Conservation (phyloP, 164 flowering plant species). For the Piper betle region DNA sequence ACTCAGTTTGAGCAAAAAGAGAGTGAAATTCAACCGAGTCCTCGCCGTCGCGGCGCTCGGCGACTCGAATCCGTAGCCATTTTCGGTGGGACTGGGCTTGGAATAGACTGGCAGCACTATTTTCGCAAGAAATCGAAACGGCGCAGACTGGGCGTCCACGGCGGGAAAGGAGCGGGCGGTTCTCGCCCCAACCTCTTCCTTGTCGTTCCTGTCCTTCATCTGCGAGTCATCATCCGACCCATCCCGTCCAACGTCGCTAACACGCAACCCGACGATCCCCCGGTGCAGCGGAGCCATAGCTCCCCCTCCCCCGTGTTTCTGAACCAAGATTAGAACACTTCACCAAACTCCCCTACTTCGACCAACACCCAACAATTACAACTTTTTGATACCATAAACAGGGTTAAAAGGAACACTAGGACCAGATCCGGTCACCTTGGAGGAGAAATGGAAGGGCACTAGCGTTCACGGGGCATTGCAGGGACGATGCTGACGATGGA, state of each 20-base stretch:
- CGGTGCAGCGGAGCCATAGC: constrained; percentile 76
- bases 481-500: not conserved
- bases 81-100: constrained; percentile 30
- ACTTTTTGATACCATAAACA: not conserved
- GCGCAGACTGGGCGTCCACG: constrained; percentile 18
- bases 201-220: constrained; percentile 49
- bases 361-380: not conserved
- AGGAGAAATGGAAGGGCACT: not conserved
- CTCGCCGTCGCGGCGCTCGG: constrained; percentile 30
- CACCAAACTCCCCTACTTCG: no score
- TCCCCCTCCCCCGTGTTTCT: no score
- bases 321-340: no score
- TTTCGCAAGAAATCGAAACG: constrained; percentile 33
- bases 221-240: constrained; percentile 57
- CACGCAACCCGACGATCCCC: constrained; percentile 41
- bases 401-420: not conserved
- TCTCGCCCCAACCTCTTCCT: constrained; percentile 24
- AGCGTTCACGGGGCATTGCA: not conserved
- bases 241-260: constrained; percentile 23
- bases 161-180: constrained; percentile 15
- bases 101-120: constrained; percentile 30
- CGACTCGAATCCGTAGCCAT: constrained; percentile 53
- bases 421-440: not conserved
- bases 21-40: constrained; percentile 34
- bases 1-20: constrained; percentile 46